Evolutionary conservation across 371 early-diverging fungal genomes (phyloP).

Genomic region (Actinomucor elegans): DNA sequence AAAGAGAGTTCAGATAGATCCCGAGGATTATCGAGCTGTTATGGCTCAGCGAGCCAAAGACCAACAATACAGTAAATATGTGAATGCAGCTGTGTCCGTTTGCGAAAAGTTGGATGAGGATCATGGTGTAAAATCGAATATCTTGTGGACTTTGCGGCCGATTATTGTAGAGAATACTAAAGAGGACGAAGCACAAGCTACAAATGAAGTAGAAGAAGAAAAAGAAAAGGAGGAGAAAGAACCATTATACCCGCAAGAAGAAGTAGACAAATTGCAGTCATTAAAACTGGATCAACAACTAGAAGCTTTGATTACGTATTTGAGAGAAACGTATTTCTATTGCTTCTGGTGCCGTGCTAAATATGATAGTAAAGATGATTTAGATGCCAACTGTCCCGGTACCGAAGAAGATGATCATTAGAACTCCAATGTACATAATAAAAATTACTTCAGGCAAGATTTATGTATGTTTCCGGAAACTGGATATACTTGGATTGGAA

Average conservation of each 20-base stretch:
- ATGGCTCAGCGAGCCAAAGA: slow-evolving; percentile 40
- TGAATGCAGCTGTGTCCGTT: slow-evolving; percentile 37
- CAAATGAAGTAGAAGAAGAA: slow-evolving; percentile 2
- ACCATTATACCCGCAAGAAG: slow-evolving; percentile 25
- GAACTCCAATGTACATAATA: no score
- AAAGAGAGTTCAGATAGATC: slow-evolving; percentile 32
- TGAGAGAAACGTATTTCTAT: slow-evolving; percentile 54
- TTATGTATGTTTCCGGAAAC: no score
- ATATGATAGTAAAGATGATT: slow-evolving; percentile 50
- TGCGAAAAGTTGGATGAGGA: slow-evolving; percentile 47
- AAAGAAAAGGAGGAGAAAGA: slow-evolving; percentile 15
- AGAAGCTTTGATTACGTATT: slow-evolving; percentile 39
- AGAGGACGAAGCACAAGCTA: slow-evolving; percentile 9
- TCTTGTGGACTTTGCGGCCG: slow-evolving; percentile 31
- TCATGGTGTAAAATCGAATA: slow-evolving; percentile 18
- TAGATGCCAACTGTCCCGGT: slow-evolving; percentile 61
- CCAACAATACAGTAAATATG: slow-evolving; percentile 18
- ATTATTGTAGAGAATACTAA: not conserved
- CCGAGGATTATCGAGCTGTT: slow-evolving; percentile 32
- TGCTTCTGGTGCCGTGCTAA: slow-evolving; percentile 70
- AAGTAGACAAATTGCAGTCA: slow-evolving; percentile 25
- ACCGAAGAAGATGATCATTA: slow-evolving; percentile 59
- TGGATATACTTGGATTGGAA: no score
- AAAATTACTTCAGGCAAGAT: no score
- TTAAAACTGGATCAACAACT: slow-evolving; percentile 42